A percentile compares a stretch with the other conserved stretches of the same genome.
Evolutionary conservation across 2,329 filamentous ascomycete genomes (phyloP).

Genomic region (Arthroderma sp.): DNA sequence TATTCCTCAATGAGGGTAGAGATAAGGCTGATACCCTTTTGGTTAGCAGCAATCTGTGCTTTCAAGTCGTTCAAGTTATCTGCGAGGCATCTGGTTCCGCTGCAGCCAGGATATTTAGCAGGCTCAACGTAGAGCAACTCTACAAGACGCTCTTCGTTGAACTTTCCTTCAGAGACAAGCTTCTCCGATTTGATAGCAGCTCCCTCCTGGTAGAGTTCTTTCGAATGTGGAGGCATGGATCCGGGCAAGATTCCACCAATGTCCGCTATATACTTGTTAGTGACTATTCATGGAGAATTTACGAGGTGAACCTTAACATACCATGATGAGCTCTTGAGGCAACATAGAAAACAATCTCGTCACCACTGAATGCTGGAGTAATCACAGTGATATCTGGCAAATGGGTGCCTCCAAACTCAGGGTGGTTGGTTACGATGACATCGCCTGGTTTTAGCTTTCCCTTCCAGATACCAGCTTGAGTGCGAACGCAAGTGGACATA

Average conservation of each 20-base stretch:
- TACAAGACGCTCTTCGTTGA: conserved; percentile 61
- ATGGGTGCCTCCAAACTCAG: conserved; percentile 73
- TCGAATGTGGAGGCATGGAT: conserved; percentile 65
- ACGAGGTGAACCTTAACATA: conserved; percentile 39
- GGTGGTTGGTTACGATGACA: conserved; percentile 73
- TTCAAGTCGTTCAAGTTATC: conserved; percentile 77
- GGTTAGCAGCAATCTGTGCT: conserved; percentile 70
- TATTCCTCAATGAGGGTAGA: conserved; percentile 61
- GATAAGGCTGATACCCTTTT: conserved; percentile 67
- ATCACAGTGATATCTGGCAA: conserved; percentile 70
- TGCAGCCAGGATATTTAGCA: conserved; percentile 58
- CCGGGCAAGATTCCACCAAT: conserved; percentile 68
- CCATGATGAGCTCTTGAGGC: conserved; percentile 61
- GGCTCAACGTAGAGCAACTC: conserved; percentile 59
- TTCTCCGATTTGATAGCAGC: conserved; percentile 51
- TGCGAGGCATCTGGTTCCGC: conserved; percentile 59
- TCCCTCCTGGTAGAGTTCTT: conserved; percentile 53
- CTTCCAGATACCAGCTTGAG: conserved; percentile 66
- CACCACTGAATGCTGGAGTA: conserved; percentile 58
- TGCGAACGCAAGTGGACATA: conserved; percentile 67
- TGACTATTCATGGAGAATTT: not conserved
- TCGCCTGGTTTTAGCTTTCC: conserved; percentile 67
- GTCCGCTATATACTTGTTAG: conserved; percentile 40
- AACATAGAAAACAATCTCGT: conserved; percentile 62
- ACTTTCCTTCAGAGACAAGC: conserved; percentile 57